phyloP scores from a whole-genome alignment of 331 rosid species.

The Phaseolus coccineus region DNA sequence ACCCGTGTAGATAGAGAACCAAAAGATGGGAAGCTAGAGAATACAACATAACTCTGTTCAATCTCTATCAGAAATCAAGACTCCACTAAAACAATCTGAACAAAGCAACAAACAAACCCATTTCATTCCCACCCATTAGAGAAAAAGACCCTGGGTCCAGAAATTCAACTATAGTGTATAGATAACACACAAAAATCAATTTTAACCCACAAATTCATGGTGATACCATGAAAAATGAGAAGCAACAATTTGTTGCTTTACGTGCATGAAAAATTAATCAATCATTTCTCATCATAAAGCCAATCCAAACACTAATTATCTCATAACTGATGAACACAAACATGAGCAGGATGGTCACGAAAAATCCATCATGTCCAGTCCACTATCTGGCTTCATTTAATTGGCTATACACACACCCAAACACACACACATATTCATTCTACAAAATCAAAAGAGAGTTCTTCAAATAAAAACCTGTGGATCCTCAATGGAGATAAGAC shows the following conservation, averaged over 20 bases:
- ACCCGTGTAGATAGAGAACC: background rate
- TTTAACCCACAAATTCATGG: too few relatives aligned
- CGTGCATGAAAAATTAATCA: too few relatives aligned
- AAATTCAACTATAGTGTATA: background rate
- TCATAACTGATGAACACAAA: conserved; percentile 19
- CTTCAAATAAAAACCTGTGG: conserved; percentile 76
- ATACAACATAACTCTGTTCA: background rate
- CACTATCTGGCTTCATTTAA: conserved; percentile 17
- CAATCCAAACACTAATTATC: background rate
- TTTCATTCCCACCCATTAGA: background rate
- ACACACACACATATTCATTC: background rate
- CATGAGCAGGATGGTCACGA: conserved; percentile 1
- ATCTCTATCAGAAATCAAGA: background rate
- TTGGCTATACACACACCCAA: background rate
- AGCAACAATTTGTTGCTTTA: too few relatives aligned
- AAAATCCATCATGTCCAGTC: background rate
- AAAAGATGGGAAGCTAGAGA: background rate
- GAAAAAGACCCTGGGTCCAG: background rate
- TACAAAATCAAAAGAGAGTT: conserved; percentile 20
- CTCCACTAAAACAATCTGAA: conserved; percentile 21
- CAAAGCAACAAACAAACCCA: background rate
- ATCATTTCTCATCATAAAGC: too few relatives aligned
- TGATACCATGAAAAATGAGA: too few relatives aligned
- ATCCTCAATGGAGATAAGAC: conserved; percentile 84
- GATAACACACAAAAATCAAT: too few relatives aligned